phyloP scores from a whole-genome alignment of 257 asterid genomes.

The Coffea eugenioides region DNA sequence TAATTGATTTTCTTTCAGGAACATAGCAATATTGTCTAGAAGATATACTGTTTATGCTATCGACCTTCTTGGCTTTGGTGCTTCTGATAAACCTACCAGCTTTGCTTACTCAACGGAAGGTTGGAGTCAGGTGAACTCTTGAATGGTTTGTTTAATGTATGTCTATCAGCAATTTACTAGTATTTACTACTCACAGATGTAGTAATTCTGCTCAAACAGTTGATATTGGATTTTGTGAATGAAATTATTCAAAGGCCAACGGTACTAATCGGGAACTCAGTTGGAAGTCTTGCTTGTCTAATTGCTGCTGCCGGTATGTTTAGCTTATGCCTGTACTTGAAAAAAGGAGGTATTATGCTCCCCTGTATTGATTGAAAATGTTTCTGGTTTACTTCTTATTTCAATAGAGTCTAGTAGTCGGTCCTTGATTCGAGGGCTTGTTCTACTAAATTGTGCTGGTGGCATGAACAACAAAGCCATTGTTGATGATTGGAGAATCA shows the following conservation, averaged over 20 bases:
- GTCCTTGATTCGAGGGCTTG: constrained; percentile 67
- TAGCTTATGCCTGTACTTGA: neutral
- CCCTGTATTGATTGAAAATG: neutral
- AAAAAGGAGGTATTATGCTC: neutral
- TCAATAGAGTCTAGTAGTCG: constrained; percentile 44
- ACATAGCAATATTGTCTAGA: constrained; percentile 63
- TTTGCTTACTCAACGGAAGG: constrained; percentile 73
- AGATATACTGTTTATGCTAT: constrained; percentile 65
- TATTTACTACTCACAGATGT: neutral
- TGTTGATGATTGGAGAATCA: constrained; percentile 97
- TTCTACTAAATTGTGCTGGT: constrained; percentile 84
- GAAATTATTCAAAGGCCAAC: constrained; percentile 73
- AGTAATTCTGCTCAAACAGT: constrained; percentile 27
- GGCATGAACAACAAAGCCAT: constrained; percentile 98
- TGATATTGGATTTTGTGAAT: constrained; percentile 73
- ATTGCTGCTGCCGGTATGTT: constrained; percentile 81
- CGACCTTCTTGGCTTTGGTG: constrained; percentile 96
- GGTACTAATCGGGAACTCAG: constrained; percentile 79
- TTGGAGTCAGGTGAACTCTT: constrained; percentile 69
- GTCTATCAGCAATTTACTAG: neutral
- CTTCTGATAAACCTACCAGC: constrained; percentile 87
- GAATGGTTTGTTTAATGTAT: constrained; percentile 8
- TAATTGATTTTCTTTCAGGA: constrained; percentile 40
- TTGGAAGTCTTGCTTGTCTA: constrained; percentile 95
- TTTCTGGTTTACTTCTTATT: neutral